Base-by-base conservation (phyloP, 495 filamentous ascomycete genomes). In the Halenospora varia region DNA sequence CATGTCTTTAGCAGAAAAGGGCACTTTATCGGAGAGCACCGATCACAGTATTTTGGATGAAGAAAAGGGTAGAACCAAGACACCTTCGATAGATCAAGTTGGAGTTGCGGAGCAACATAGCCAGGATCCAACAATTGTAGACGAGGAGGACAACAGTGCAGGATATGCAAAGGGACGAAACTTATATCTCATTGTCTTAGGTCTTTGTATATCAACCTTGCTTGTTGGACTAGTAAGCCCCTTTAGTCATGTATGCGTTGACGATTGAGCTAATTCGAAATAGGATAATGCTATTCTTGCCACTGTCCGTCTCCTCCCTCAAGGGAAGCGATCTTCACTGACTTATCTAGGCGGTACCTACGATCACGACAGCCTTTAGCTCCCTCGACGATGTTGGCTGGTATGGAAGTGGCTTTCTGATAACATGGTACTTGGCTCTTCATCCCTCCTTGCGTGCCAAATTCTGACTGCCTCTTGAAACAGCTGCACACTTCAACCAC, bases 361-460 rank as follows among this genome's bases (percentile, higher is more conserved):
- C 64, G 20, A 81, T 82, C 54, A 81, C 79, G 0, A 68, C 70
- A 50, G 65, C 76, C n/a, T 82, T 83, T 60, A 65, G 78, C 56
- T 64, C 66, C 11, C 64, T 80, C 1, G 60, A 67, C 6, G 65
- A 80, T 24, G 71, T 79, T 0, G 72, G 72, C 0, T 83, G 79
- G 80, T 83, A 86, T 60, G 81, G 78, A n/a, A 69, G 76, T 2
- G 74, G 79, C 10, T 84, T 79, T 64, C 77, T 86, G 26, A 68
- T 87, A 4, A 77, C 74, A 23, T 44, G 55, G 61, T 63, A 53
- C 59, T 56, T 63, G 22, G 2, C 29, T 15, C 17, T 46, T n/a
- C 4, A 13, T 19, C 18, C 51, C 15, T 45, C 24, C 15, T 20
- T 17, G 15, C 26, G 25, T 25, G 10, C 26, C 25, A 13, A 19